These are phyloP conservation scores for Rubroboletus pulcherrimus DNA, from an alignment of 768 basidiomycete species.

Conservation along the genomic window DNA sequence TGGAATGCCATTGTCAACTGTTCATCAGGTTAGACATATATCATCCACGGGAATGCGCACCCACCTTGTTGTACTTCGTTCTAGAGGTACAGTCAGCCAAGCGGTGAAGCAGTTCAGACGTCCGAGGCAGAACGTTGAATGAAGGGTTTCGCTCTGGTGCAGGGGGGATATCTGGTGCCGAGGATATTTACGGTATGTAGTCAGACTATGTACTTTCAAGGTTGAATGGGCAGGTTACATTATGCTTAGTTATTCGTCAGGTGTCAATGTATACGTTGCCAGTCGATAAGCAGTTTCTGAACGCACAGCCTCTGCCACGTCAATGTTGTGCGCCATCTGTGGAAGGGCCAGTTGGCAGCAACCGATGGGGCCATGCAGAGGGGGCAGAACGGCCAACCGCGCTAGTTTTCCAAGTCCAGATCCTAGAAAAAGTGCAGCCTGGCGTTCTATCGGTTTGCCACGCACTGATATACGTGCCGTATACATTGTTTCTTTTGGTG, in stretches of 20 bases:
- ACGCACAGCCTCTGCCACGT: no score
- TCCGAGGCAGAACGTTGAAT: not conserved
- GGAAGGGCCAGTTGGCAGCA: no score
- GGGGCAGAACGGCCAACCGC: no score
- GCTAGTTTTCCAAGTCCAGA: no score
- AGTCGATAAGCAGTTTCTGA: no score
- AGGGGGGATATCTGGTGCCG: not conserved
- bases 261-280: no score
- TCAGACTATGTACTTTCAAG: not conserved
- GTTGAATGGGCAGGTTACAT: not conserved
- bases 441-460: no score
- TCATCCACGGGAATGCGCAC: not conserved
- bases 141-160: not conserved
- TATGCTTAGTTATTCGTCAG: no score
- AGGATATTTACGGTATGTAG: not conserved
- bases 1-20: not conserved
- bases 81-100: conserved; percentile 9
- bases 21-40: not conserved
- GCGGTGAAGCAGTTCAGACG: not conserved
- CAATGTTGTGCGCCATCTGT: no score
- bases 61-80: not conserved
- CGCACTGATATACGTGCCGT: not conserved
- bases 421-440: no score
- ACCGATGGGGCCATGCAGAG: no score
- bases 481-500: not conserved